Conservation (phyloP, 1,284 basidiomycete species). For the Papiliotrema fonsecae region DNA sequence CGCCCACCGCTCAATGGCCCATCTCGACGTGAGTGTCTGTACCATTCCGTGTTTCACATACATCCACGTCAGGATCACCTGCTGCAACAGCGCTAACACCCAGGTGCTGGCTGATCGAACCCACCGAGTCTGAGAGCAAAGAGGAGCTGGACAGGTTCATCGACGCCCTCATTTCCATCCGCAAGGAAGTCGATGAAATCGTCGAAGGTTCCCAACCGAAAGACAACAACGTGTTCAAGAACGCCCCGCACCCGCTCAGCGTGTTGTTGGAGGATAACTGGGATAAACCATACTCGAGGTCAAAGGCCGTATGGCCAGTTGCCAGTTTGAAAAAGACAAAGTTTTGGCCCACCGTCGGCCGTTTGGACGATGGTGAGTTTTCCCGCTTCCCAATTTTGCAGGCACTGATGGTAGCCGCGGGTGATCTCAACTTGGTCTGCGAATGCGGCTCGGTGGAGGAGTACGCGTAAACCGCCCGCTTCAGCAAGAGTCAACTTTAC, state of each 20-base stretch:
- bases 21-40: slow-evolving; percentile 84
- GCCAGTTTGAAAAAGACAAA: slow-evolving; percentile 74
- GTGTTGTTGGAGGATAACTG: slow-evolving; percentile 73
- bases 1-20: slow-evolving; percentile 62
- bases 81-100: background rate
- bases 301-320: slow-evolving; percentile 78
- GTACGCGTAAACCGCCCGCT: slow-evolving; percentile 33
- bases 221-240: slow-evolving; percentile 86
- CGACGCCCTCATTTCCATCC: slow-evolving; percentile 94
- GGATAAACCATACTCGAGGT: slow-evolving; percentile 83
- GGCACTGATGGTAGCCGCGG: slow-evolving; percentile 30
- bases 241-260: slow-evolving; percentile 85
- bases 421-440: slow-evolving; percentile 55
- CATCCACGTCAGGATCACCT: background rate
- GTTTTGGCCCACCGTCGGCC: slow-evolving; percentile 87
- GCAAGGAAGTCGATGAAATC: slow-evolving; percentile 84
- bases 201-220: slow-evolving; percentile 75
- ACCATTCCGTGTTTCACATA: slow-evolving; percentile 61
- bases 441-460: slow-evolving; percentile 87
- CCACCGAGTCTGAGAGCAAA: slow-evolving; percentile 87
- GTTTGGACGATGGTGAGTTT: slow-evolving; percentile 79
- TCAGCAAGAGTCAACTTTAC: background rate
- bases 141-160: slow-evolving; percentile 92
- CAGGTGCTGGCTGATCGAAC: slow-evolving; percentile 66
- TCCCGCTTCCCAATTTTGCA: background rate